Conservation (phyloP, 2,329 filamentous ascomycete species). For the Leptosphaerulina australis region DNA sequence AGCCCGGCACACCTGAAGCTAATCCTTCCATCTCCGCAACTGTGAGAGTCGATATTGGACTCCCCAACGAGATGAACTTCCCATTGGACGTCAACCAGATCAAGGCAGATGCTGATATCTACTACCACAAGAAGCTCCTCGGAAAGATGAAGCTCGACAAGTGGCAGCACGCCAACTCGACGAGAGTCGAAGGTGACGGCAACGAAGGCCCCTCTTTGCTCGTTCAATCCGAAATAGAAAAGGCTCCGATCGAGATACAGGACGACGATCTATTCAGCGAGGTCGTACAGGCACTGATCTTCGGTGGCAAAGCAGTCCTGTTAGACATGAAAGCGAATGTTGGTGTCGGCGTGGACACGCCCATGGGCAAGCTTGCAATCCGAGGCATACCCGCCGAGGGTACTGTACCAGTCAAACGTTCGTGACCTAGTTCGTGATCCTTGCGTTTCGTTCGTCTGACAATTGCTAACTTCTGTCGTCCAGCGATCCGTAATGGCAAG, state of each 20-base stretch:
- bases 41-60: slow-evolving; percentile 75
- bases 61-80: slow-evolving; percentile 89
- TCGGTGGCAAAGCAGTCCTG: slow-evolving; percentile 71
- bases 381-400: slow-evolving; percentile 84
- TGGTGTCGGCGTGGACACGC: slow-evolving; percentile 80
- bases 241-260: slow-evolving; percentile 83
- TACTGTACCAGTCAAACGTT: slow-evolving; percentile 90
- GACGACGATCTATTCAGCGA: slow-evolving; percentile 79
- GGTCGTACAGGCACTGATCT: slow-evolving; percentile 79
- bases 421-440: slow-evolving; percentile 65
- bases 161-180: slow-evolving; percentile 87
- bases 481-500: slow-evolving; percentile 50
- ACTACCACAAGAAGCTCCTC: slow-evolving; percentile 77
- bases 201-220: slow-evolving; percentile 68
- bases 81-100: slow-evolving; percentile 78
- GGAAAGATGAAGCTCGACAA: slow-evolving; percentile 78
- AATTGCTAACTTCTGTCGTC: slow-evolving; percentile 41
- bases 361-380: slow-evolving; percentile 78
- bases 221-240: slow-evolving; percentile 75
- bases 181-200: slow-evolving; percentile 64
- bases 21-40: slow-evolving; percentile 82
- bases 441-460: slow-evolving; percentile 21
- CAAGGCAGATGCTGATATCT: slow-evolving; percentile 78
- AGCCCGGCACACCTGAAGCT: slow-evolving; percentile 73
- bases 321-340: slow-evolving; percentile 80